phyloP scores from a whole-genome alignment of 1,284 basidiomycete species.

The Ganoderma multipileum region DNA sequence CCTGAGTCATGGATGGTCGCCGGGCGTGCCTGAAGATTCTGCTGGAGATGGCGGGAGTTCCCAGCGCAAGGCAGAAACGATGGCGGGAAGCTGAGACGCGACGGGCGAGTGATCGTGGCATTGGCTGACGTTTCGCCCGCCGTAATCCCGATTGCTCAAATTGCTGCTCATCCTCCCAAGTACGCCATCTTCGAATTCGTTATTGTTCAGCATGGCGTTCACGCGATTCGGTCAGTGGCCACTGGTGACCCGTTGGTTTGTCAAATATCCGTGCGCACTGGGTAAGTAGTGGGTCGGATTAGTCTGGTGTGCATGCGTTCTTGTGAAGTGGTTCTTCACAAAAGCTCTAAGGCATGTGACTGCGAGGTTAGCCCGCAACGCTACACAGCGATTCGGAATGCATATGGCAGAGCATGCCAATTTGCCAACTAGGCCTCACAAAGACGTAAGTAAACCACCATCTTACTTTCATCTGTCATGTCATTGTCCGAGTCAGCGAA shows the following conservation, averaged over 20 bases:
- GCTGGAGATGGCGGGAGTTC: slow-evolving; percentile 3
- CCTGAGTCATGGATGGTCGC: background rate
- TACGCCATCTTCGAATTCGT: background rate
- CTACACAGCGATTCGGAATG: background rate
- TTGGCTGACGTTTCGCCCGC: background rate
- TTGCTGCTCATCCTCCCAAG: background rate
- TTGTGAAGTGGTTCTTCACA: too few species aligned
- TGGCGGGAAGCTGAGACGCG: background rate
- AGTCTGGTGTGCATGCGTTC: background rate
- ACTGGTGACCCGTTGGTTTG: background rate
- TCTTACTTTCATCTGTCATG: background rate
- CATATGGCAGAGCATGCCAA: background rate
- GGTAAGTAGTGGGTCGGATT: background rate
- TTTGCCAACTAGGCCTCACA: too few species aligned
- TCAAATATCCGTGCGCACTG: background rate
- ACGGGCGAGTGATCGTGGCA: background rate
- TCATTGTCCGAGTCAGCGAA: too few species aligned
- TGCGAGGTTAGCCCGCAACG: background rate
- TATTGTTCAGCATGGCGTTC: background rate
- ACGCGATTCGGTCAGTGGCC: background rate
- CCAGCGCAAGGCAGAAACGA: background rate
- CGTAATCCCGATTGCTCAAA: background rate
- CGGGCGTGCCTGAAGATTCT: slow-evolving; percentile 1
- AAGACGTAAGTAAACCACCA: background rate
- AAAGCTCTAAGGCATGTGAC: too few species aligned